These are phyloP conservation scores for Leptographium radiaticola DNA, from an alignment of 2,329 filamentous ascomycete species.

Conservation along the genomic window DNA sequence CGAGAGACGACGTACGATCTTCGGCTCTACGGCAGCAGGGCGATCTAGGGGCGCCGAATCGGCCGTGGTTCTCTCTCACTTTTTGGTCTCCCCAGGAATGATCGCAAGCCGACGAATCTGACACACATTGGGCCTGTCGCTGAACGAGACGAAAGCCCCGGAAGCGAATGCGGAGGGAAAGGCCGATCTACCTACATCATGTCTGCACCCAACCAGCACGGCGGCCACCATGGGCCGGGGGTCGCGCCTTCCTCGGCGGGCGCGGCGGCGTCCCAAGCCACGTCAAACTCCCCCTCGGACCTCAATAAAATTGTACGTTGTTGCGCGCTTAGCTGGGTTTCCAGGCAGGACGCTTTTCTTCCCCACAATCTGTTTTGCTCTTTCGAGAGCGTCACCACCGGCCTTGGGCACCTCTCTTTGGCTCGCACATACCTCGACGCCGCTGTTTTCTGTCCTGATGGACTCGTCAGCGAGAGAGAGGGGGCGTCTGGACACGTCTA, in stretches of 20 bases:
- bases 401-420: no score
- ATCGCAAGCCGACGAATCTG: neutral
- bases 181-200: neutral
- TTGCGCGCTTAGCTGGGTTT: neutral
- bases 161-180: neutral
- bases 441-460: no score
- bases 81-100: neutral
- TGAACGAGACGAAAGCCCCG: neutral
- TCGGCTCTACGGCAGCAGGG: no score
- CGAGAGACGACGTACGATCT: neutral
- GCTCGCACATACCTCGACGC: no score
- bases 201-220: slow-evolving; percentile 8
- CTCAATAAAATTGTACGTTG: slow-evolving; percentile 84
- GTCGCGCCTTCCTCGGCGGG: slow-evolving; percentile 10
- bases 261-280: slow-evolving; percentile 12
- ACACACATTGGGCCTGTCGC: neutral
- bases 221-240: slow-evolving; percentile 11
- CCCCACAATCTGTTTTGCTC: neutral
- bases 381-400: no score
- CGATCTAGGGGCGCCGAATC: neutral
- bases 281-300: slow-evolving; percentile 50
- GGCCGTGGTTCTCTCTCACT: no score
- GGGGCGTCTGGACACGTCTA: no score
- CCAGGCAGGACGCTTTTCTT: no score
- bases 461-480: no score